Evolutionary conservation across 345 rosid genomes (phyloP).

Genomic region (Brassica carinata): DNA sequence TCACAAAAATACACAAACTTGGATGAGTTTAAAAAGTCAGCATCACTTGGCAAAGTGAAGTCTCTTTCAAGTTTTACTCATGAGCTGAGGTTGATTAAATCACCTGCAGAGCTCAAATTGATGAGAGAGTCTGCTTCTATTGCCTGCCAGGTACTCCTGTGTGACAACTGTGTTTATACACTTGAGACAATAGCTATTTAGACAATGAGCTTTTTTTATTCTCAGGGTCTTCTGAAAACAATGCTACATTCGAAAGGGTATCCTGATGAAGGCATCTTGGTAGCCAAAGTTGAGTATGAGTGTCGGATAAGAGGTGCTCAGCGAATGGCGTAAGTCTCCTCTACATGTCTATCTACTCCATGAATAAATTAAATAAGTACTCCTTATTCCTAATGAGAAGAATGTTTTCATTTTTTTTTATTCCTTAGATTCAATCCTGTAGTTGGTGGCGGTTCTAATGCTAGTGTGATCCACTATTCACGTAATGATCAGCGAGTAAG

Average conservation of each 20-base stretch:
- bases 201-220: conserved; percentile 17
- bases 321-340: conserved; percentile 84
- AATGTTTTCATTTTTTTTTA: neutral
- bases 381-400: neutral
- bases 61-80: conserved; percentile 64
- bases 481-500: conserved; percentile 91
- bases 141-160: conserved; percentile 85
- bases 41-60: conserved; percentile 57
- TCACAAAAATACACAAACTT: conserved; percentile 57
- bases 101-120: conserved; percentile 83
- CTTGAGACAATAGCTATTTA: conserved; percentile 18
- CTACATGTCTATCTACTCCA: neutral
- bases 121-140: conserved; percentile 96
- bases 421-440: conserved; percentile 83
- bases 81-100: conserved; percentile 79
- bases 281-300: conserved; percentile 92
- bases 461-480: conserved; percentile 87
- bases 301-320: conserved; percentile 92
- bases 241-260: conserved; percentile 77
- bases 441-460: conserved; percentile 93
- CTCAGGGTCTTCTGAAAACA: conserved; percentile 85
- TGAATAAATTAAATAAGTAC: neutral
- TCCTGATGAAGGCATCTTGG: conserved; percentile 74
- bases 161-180: neutral
- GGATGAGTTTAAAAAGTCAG: conserved; percentile 65